phyloP scores from a whole-genome alignment of 768 basidiomycete species.

The Scleroderma bovista region DNA sequence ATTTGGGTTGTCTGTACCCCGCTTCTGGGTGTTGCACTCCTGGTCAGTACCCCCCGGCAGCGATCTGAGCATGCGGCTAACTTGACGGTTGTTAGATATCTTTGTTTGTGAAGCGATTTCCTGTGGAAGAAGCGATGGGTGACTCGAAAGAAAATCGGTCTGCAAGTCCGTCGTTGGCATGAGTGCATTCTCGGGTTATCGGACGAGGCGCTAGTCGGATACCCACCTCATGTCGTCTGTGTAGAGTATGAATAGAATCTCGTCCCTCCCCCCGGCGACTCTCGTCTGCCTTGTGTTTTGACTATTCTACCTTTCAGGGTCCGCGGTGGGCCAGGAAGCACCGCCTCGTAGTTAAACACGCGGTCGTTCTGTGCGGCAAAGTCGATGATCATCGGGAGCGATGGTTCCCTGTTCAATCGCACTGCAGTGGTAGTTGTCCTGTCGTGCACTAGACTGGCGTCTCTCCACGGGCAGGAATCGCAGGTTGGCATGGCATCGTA shows the following conservation, averaged over 20 bases:
- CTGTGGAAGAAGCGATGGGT: slow-evolving; percentile 16
- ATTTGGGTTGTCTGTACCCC: slow-evolving; percentile 74
- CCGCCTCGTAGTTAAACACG: too few species aligned
- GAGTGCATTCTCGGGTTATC: background rate
- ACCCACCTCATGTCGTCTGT: too few species aligned
- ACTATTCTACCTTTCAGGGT: too few species aligned
- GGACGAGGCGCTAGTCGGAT: background rate
- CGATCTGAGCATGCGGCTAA: slow-evolving; percentile 5
- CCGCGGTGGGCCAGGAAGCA: background rate
- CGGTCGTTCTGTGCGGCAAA: background rate
- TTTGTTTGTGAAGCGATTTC: slow-evolving; percentile 22
- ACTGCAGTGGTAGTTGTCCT: too few species aligned
- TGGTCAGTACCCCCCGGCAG: slow-evolving; percentile 37
- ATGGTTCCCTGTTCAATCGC: too few species aligned
- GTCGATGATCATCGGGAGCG: background rate
- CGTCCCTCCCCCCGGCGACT: background rate
- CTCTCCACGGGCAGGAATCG: too few species aligned
- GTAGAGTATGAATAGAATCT: background rate
- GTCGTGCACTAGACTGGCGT: too few species aligned
- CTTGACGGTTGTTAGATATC: slow-evolving; percentile 19
- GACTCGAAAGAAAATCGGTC: slow-evolving; percentile 16
- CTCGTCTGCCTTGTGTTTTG: background rate
- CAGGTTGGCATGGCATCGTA: too few species aligned
- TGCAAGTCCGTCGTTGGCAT: background rate
- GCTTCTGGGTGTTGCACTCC: slow-evolving; percentile 56